Evolutionary conservation across 1,284 basidiomycete genomes (phyloP), one percentile per base, ranked within the genome.

Genomic region (Taiwanofungus camphoratus): DNA sequence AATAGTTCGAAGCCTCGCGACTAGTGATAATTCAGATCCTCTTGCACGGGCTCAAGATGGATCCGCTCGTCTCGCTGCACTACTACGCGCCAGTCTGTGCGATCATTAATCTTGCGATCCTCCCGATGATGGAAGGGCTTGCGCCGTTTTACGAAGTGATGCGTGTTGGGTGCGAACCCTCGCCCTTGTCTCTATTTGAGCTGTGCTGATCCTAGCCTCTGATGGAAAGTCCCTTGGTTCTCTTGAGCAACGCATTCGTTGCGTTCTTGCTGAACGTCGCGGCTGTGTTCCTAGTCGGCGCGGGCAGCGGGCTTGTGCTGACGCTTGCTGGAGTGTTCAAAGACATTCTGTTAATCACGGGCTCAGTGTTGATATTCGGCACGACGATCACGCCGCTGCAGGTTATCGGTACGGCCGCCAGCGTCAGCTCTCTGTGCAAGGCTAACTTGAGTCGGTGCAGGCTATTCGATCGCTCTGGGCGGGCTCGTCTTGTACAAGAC

Each of bases 21-120:
- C 78, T 98, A 15, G 92, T 98, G 34, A 93, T 98, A 87, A 96
- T 98, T 52, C 88, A 98, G 64, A 82, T 95, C 45, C 79, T 98
- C 32, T 76, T 98, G 2, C 94, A 98, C 64, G 93, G 93, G 38
- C 73, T 96, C 64, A 95, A 97, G 73, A 92, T 97, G 93, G 92
- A 96, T 66, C 94, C 94, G 3, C 77, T 97, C 22, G 92, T 95
- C 20, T 96, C 92, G 24, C 71, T 98, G 44, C 91, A 97, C 71
- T 98, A 96, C 74, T 94, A 92, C 63, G 91, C 91, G 7, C 91
- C 91, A n/a, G 89, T 98, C 43, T 98, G 95, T 63, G 93, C 94
- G 1, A 64, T 75, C 48, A 87, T 98, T 71, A 98, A 97, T 68
- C 75, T 91, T 27, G 60, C 76, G 44, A 71, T 94, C 45, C 66